A percentile compares a stretch with the other conserved stretches of the same genome.
phyloP scores from a whole-genome alignment of 2,329 filamentous ascomycete genomes.

The Aspergillus quadricinctus region DNA sequence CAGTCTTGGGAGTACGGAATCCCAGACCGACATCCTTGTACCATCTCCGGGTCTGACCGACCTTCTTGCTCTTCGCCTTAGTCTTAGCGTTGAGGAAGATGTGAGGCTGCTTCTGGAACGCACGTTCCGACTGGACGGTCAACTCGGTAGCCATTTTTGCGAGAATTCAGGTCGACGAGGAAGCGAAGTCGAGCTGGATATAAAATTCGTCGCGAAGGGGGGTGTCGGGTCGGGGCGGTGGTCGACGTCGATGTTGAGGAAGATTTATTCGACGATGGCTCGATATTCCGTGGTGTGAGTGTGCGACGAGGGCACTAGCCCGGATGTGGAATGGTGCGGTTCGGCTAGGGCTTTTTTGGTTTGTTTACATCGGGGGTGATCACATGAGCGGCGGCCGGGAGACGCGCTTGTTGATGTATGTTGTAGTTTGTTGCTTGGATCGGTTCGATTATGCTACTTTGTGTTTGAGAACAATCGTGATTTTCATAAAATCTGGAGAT shows the following conservation, averaged over 20 bases:
- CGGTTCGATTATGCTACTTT: background rate
- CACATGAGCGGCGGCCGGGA: slow-evolving; percentile 24
- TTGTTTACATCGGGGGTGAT: slow-evolving; percentile 39
- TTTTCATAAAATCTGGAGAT: background rate
- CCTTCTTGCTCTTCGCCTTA: slow-evolving; percentile 73
- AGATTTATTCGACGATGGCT: slow-evolving; percentile 34
- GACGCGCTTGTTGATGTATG: slow-evolving; percentile 24
- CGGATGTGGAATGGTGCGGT: slow-evolving; percentile 22
- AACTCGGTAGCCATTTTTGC: slow-evolving; percentile 93
- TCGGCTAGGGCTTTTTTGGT: slow-evolving; percentile 41
- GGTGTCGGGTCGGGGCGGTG: slow-evolving; percentile 28
- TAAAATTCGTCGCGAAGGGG: slow-evolving; percentile 31
- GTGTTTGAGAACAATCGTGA: background rate
- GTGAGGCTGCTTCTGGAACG: slow-evolving; percentile 99
- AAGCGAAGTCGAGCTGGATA: slow-evolving; percentile 34
- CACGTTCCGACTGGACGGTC: slow-evolving; percentile 99
- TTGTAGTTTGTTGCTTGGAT: slow-evolving; percentile 1
- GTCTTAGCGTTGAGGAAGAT: slow-evolving; percentile 99
- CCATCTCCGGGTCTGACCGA: slow-evolving; percentile 93
- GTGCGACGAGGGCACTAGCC: slow-evolving; percentile 30
- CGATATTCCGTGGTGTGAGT: slow-evolving; percentile 38
- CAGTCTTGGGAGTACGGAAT: slow-evolving; percentile 96
- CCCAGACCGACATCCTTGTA: slow-evolving; percentile 99
- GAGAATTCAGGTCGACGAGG: slow-evolving; percentile 47
- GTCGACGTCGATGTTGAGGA: slow-evolving; percentile 39